phyloP scores from a whole-genome alignment of 192 early-diverging fungal species.

The Piromyces sp. region DNA sequence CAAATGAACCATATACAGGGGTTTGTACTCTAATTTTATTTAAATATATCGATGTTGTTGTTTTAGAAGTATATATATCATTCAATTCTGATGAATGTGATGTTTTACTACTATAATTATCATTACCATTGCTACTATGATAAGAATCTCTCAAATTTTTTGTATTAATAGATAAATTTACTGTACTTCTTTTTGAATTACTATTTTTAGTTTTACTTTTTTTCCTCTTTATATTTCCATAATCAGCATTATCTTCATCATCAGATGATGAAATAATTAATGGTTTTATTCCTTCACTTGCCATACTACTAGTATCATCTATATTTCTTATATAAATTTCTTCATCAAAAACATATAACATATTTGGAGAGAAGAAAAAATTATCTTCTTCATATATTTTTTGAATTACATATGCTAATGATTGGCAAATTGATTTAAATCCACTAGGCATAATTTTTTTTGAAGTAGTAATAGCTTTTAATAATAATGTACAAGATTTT shows the following conservation, averaged over 20 bases:
- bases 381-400: background rate
- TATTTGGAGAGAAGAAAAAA: background rate
- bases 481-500: background rate
- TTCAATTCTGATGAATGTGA: background rate
- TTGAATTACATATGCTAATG: background rate
- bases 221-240: background rate
- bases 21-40: background rate
- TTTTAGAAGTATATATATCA: background rate
- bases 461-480: background rate
- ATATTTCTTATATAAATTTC: background rate
- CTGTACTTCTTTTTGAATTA: background rate
- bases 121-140: background rate
- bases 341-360: background rate
- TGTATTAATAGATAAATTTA: background rate
- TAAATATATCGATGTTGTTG: background rate
- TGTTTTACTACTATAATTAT: background rate
- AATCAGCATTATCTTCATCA: background rate
- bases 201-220: background rate
- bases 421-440: background rate
- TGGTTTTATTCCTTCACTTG: background rate
- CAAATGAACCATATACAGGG: background rate
- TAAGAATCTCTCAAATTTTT: background rate
- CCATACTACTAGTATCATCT: background rate
- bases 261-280: background rate
- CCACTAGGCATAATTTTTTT: background rate